Conservation (phyloP, 495 filamentous ascomycete genomes). For the Tuber microsphaerosporum region DNA sequence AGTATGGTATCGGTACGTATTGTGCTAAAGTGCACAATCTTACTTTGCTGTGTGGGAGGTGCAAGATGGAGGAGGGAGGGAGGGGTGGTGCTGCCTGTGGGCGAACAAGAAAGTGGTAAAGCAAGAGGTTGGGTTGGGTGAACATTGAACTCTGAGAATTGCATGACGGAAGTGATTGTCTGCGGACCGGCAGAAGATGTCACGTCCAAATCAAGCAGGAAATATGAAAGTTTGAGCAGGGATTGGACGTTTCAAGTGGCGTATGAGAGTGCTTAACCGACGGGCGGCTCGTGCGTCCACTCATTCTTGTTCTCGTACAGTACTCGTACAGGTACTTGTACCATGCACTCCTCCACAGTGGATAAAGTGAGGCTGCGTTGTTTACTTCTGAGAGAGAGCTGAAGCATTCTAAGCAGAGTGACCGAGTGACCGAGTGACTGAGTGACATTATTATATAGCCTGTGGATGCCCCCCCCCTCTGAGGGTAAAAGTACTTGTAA, state of each 20-base stretch:
- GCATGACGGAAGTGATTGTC: neutral
- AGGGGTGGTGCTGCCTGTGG: neutral
- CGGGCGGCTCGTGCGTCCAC: slow-evolving; percentile 1
- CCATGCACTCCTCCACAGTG: neutral
- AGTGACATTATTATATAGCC: neutral
- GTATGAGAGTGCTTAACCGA: neutral
- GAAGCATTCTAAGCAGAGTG: neutral
- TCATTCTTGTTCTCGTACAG: neutral
- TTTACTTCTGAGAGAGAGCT: neutral
- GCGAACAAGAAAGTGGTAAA: neutral
- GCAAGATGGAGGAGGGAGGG: neutral
- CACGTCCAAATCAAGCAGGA: neutral
- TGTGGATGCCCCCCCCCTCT: neutral
- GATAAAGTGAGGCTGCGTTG: neutral
- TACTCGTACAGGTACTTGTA: too few relatives aligned
- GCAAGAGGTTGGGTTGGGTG: slow-evolving; percentile 3
- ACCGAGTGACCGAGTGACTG: neutral
- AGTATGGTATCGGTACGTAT: neutral
- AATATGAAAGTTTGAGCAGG: neutral
- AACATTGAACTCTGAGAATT: slow-evolving; percentile 2
- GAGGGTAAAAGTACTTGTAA: neutral
- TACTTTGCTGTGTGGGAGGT: neutral
- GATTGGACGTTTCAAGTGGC: slow-evolving; percentile 3
- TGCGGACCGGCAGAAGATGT: neutral
- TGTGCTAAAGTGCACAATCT: neutral